These are phyloP conservation scores for Ganoderma boninense DNA, from an alignment of 1,284 basidiomycete genomes.

Conservation along the genomic window DNA sequence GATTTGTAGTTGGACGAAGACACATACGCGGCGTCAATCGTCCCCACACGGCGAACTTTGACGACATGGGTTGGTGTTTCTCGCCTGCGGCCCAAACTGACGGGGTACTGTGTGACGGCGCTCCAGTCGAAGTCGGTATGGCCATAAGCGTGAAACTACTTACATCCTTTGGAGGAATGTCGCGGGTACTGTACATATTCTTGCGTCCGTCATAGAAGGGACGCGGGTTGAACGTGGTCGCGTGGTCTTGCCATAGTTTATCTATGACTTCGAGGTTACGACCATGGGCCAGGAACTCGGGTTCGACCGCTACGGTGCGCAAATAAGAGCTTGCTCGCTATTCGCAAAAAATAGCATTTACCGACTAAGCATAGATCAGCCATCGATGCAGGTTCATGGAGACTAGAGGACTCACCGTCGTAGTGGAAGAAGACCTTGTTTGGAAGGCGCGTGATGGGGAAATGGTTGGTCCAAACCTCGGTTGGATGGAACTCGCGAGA, in stretches of 20 bases:
- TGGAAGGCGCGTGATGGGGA: slow-evolving; percentile 27
- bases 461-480: slow-evolving; percentile 34
- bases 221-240: slow-evolving; percentile 31
- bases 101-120: slow-evolving; percentile 1
- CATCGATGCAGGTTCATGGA: too few species aligned
- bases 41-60: slow-evolving; percentile 4
- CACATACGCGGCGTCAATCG: slow-evolving; percentile 2
- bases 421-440: slow-evolving; percentile 33
- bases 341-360: not conserved
- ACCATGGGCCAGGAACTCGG: slow-evolving; percentile 20
- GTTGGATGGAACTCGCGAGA: not conserved
- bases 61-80: not conserved
- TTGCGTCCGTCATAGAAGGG: slow-evolving; percentile 36
- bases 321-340: not conserved
- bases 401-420: slow-evolving; percentile 29
- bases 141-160: not conserved
- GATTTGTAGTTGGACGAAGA: not conserved
- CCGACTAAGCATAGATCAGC: slow-evolving; percentile 14
- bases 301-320: slow-evolving; percentile 16
- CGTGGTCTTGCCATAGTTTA: slow-evolving; percentile 28
- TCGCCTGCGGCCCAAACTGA: not conserved
- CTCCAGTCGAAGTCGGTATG: not conserved
- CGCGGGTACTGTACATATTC: slow-evolving; percentile 31
- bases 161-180: slow-evolving; percentile 13
- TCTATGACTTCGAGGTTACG: slow-evolving; percentile 35